Conservation (phyloP, 139 green algal genomes). For the Picochlorum sp. region DNA sequence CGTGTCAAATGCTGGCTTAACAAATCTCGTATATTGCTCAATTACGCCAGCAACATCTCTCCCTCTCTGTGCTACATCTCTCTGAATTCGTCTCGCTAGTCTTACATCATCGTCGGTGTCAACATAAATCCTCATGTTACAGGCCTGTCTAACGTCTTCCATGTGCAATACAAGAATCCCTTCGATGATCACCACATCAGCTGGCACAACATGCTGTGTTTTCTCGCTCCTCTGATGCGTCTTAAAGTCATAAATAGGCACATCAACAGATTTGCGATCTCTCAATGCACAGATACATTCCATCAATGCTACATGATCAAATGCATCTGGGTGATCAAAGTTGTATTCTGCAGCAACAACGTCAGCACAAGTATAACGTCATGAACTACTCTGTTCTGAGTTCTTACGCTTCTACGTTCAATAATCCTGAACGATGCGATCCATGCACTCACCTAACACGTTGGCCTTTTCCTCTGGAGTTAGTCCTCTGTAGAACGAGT, state of each 20-base stretch:
- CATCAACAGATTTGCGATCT: slow-evolving; percentile 44
- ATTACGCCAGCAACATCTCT: slow-evolving; percentile 82
- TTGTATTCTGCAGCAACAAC: slow-evolving; percentile 85
- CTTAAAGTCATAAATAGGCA: slow-evolving; percentile 92
- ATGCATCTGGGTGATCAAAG: slow-evolving; percentile 88
- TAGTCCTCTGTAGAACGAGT: slow-evolving; percentile 87
- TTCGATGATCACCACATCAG: slow-evolving; percentile 93
- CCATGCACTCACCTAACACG: slow-evolving; percentile 17
- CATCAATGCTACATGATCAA: slow-evolving; percentile 63
- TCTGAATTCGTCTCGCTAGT: slow-evolving; percentile 83
- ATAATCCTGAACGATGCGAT: neutral
- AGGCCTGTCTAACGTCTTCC: slow-evolving; percentile 51
- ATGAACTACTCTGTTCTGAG: too few relatives aligned
- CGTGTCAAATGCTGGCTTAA: slow-evolving; percentile 90
- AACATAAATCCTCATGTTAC: slow-evolving; percentile 89
- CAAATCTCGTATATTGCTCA: slow-evolving; percentile 86
- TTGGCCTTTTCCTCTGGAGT: slow-evolving; percentile 52
- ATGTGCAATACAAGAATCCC: slow-evolving; percentile 92
- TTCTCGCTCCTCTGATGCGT: slow-evolving; percentile 54
- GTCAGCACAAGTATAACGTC: neutral
- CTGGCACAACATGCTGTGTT: slow-evolving; percentile 56
- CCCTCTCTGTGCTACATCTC: slow-evolving; percentile 76
- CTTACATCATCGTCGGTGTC: slow-evolving; percentile 89
- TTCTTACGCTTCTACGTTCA: too few relatives aligned
- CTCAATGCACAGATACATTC: slow-evolving; percentile 38